A percentile compares a stretch with the other conserved stretches of the same genome.
Evolutionary conservation across 371 early-diverging fungal species (phyloP).

Genomic region (Mucor mucedo): DNA sequence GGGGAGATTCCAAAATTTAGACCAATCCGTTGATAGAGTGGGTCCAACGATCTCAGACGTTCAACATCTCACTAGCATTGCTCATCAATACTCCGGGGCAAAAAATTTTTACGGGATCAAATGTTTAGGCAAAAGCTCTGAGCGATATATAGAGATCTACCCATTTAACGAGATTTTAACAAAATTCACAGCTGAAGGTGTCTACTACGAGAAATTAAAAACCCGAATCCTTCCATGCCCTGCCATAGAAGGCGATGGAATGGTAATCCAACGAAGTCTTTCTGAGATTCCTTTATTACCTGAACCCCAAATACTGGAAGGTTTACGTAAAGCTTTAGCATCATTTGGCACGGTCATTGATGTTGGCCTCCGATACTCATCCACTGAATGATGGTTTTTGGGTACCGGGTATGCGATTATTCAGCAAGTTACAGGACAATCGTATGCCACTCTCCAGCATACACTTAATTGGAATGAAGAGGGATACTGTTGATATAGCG

Average conservation of each 20-base stretch:
- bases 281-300: background rate
- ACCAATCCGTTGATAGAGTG: too few relatives aligned
- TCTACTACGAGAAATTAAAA: background rate
- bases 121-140: background rate
- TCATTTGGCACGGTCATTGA: background rate
- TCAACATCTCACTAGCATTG: background rate
- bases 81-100: background rate
- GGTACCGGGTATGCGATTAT: slow-evolving; percentile 1
- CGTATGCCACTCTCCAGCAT: background rate
- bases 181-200: background rate
- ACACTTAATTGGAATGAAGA: background rate
- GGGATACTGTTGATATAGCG: too few relatives aligned
- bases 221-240: background rate
- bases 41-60: background rate
- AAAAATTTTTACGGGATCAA: background rate
- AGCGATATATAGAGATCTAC: slow-evolving; percentile 1
- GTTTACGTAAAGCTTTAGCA: background rate
- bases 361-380: background rate
- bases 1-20: too few relatives aligned
- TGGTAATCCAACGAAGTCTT: background rate
- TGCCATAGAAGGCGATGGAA: background rate
- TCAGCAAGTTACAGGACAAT: background rate
- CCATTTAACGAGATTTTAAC: background rate
- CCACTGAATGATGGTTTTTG: background rate
- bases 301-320: background rate